Evolutionary conservation across 2,329 filamentous ascomycete genomes (phyloP).

Genomic region (Penicillium sumatraense): DNA sequence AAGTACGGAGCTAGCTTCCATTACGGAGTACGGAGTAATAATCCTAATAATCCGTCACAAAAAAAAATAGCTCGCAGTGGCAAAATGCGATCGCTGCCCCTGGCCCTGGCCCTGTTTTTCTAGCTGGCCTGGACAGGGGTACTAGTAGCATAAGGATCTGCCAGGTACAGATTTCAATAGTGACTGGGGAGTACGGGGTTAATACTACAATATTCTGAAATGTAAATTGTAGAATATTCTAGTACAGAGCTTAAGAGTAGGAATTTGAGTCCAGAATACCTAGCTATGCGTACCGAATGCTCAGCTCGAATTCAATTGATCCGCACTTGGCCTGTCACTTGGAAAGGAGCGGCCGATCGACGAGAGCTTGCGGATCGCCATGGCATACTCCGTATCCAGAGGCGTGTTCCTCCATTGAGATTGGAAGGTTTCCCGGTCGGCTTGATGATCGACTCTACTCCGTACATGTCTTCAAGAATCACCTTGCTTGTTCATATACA

Average conservation of each 20-base stretch:
- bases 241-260: background rate
- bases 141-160: background rate
- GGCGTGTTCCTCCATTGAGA: background rate
- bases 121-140: background rate
- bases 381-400: background rate
- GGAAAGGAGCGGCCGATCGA: background rate
- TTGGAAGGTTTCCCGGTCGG: background rate
- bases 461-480: background rate
- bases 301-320: background rate
- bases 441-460: background rate
- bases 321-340: background rate
- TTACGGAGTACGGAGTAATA: background rate
- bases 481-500: background rate
- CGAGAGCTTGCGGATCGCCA: background rate
- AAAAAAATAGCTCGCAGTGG: background rate
- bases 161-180: background rate
- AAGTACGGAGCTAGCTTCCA: background rate
- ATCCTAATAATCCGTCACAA: background rate
- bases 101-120: background rate
- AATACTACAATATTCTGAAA: background rate
- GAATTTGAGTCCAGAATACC: background rate
- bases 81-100: constrained; percentile 2
- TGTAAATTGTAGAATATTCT: background rate
- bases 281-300: background rate
- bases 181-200: background rate